Evolutionary conservation across 2,329 filamentous ascomycete genomes (phyloP), one percentile per base, ranked within the genome.

Genomic region (Xylariaceae sp.): DNA sequence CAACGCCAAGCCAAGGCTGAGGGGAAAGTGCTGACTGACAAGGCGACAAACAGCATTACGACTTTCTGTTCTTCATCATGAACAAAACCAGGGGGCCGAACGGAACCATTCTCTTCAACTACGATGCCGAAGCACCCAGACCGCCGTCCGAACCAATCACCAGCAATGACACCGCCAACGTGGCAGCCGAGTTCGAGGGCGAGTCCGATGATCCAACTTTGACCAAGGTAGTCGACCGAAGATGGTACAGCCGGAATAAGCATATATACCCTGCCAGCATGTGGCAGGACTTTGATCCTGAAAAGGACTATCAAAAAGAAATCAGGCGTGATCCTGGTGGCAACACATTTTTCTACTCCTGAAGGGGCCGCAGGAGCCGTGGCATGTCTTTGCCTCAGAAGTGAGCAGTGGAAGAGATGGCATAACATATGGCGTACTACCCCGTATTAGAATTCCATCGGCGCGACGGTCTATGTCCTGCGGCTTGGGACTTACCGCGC

Each of bases 211-310:
- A 97, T 63, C 85, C 92, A 0, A 80, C 80, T 2, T 73, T 88
- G 58, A 97, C 92, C 2, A 97, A 96, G 69, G 92, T 99, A 3
- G 92, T 99, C 3, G 92, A 99, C 74, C 81, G 94, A 56, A 79
- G 94, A 56, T 99, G 94, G 94, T 99, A 96, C 70, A 91, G 96
- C 75, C 83, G 86, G 66, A 96, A 97, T 70, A 99, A 97, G 73
- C 94, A 99, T 71, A 97, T 99, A 54, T 99, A 92, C 69, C 94
- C 94, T 0, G 92, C 92, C 18, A 97, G 89, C 68, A 81, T 92
- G 44, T 99, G 94, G 94, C 89, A 92, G 64, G 88, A 95, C 59
- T 99, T 95, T 69, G 92, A 96, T 61, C 87, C 91, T 0, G 89
- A 89, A 57, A 89, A 88, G 71, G 88, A 96, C 65, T 95, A 95